Conservation (phyloP, 768 basidiomycete genomes). For the Phylloporus arenicola region DNA sequence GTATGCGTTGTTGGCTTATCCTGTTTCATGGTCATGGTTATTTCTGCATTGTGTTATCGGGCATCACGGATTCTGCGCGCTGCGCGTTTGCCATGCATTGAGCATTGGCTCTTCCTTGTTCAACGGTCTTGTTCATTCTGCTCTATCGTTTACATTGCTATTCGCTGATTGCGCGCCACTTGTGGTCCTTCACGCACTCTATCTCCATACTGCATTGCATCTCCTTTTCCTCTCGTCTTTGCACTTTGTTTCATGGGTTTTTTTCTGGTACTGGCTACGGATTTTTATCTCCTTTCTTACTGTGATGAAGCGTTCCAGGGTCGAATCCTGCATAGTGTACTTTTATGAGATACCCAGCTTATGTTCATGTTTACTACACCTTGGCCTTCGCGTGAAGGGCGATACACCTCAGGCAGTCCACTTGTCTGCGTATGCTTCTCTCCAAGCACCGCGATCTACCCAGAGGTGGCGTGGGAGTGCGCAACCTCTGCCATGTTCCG, state of each 20-base stretch:
- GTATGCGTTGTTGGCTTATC: constrained; percentile 2
- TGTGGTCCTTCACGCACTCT: constrained; percentile 6
- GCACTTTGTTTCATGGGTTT: constrained; percentile 5
- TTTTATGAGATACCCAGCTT: constrained; percentile 24
- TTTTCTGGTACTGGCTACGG: constrained; percentile 20
- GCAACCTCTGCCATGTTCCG: too few species aligned
- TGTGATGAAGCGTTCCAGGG: not conserved
- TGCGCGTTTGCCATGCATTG: constrained; percentile 3
- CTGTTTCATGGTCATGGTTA: constrained; percentile 5
- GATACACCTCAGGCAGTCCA: too few species aligned
- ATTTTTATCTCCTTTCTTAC: constrained; percentile 10
- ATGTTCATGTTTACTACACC: constrained; percentile 7
- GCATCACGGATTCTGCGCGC: constrained; percentile 9
- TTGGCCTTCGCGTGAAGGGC: too few species aligned
- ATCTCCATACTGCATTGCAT: constrained; percentile 1
- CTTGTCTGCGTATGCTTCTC: too few species aligned
- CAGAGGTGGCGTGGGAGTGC: too few species aligned
- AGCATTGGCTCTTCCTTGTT: not conserved
- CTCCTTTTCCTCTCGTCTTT: not conserved
- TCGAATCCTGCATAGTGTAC: constrained; percentile 11
- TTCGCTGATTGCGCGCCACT: constrained; percentile 6
- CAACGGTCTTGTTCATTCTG: constrained; percentile 4
- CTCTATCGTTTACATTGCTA: constrained; percentile 14
- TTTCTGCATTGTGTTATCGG: constrained; percentile 10
- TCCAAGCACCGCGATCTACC: too few species aligned